Evolutionary conservation across 179 eudicot genomes (phyloP).

Genomic region (Beta lomatogona): DNA sequence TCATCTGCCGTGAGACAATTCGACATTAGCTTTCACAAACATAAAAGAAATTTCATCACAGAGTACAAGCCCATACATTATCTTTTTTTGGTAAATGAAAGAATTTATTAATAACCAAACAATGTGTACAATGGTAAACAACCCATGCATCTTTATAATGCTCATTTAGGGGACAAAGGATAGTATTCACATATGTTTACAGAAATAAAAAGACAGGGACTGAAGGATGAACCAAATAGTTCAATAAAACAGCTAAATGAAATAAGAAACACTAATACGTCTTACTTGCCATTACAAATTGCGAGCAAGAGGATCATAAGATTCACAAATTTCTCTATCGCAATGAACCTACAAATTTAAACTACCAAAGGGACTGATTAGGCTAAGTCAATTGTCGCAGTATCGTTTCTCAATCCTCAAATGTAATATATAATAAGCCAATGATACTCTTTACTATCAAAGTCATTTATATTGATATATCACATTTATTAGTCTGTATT

Average conservation of each 20-base stretch:
- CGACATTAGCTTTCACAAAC: constrained; percentile 30
- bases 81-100: no score
- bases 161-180: not conserved
- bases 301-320: not conserved
- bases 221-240: not conserved
- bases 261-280: not conserved
- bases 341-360: not conserved
- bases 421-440: not conserved
- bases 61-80: not conserved
- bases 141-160: not conserved
- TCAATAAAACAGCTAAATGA: not conserved
- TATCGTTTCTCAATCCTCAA: not conserved
- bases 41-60: not conserved
- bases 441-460: not conserved
- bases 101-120: no score
- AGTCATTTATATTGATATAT: not conserved
- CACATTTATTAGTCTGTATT: not conserved
- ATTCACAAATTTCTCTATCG: not conserved
- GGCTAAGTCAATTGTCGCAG: not conserved
- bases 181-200: not conserved
- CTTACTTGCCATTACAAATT: no score
- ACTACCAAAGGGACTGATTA: not conserved
- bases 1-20: constrained; percentile 44
- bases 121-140: no score
- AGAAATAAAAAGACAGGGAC: not conserved